Evolutionary conservation across 31 red algal species (phyloP), one percentile per base, ranked within the genome.

Genomic region (Odonthalia washingtoniensis): DNA sequence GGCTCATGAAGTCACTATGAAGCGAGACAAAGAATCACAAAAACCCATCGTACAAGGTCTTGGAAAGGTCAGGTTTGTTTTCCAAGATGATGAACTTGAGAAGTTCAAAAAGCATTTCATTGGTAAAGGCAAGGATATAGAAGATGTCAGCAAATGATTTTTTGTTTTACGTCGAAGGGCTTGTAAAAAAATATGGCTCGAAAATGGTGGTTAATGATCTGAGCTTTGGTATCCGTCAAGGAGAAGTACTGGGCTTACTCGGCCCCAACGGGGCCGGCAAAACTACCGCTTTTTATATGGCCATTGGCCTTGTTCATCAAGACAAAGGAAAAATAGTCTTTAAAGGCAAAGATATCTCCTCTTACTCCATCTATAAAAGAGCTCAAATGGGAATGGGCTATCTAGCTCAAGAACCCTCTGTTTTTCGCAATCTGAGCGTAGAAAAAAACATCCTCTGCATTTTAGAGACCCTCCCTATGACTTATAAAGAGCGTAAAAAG

Each of bases 231-330:
- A 35, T 67, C 30, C 27, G 33, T 67, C 64, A 67, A 35, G 80
- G 80, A 32, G 80, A 84, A 72, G 30, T 72, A 61, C 64, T 84
- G 24, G 80, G 80, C 24, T 72, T 84, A 32, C 41, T 84, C 21
- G 80, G 80, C 24, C 80, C 80, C 40, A 84, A 84, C 41, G 80
- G 80, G 40, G 80, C 80, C 27, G 80, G 80, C 27, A 84, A 84
- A 41, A 73, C 80, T n/a, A 84, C 80, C 18, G 27, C 64, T 73
- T 84, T 84, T 46, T 73, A 84, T 49, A 84, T 84, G 65, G 44
- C 72, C 38, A 41, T 46, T 31, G 80, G 80, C 38, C 35, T 84
- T 31, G 35, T 84, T 36, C 28, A 70, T 38, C 80, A 61, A 31
- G 38, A 84, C 38, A 65, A 39, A 36, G 80, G 80, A 26, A 40